phyloP scores from a whole-genome alignment of 1,284 basidiomycete species.

The Leucoagaricus sp. region DNA sequence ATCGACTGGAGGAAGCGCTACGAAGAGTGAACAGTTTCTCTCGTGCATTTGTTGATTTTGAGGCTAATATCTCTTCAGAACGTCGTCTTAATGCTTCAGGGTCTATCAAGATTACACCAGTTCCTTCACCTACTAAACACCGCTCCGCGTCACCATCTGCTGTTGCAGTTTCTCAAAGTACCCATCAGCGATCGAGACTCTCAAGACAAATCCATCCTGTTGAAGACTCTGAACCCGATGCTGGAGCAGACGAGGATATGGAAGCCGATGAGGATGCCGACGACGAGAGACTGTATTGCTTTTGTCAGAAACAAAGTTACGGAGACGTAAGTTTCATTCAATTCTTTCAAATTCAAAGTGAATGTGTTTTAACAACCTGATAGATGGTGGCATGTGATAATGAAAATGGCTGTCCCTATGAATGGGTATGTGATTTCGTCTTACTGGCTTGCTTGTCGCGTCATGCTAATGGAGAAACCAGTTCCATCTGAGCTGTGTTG shows the following conservation, averaged over 20 bases:
- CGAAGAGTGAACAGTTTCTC: slow-evolving; percentile 39
- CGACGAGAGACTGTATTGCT: slow-evolving; percentile 47
- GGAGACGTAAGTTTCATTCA: slow-evolving; percentile 35
- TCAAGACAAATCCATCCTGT: slow-evolving; percentile 41
- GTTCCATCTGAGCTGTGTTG: slow-evolving; percentile 67
- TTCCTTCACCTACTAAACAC: slow-evolving; percentile 37
- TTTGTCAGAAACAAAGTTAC: slow-evolving; percentile 50
- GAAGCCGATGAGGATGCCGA: slow-evolving; percentile 39
- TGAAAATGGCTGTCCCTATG: slow-evolving; percentile 56
- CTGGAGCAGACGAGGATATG: slow-evolving; percentile 36
- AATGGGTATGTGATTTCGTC: slow-evolving; percentile 58
- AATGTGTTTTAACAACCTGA: slow-evolving; percentile 11
- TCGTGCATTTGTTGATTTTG: background rate
- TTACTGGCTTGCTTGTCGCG: background rate
- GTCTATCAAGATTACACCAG: slow-evolving; percentile 23
- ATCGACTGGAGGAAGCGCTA: slow-evolving; percentile 27
- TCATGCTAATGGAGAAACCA: slow-evolving; percentile 22
- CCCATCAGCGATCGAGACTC: slow-evolving; percentile 40
- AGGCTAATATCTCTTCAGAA: slow-evolving; percentile 25
- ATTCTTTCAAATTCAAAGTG: background rate
- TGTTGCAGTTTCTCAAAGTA: slow-evolving; percentile 24
- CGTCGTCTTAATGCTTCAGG: slow-evolving; percentile 32
- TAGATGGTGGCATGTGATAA: slow-evolving; percentile 77
- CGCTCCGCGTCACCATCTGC: slow-evolving; percentile 43
- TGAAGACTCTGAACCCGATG: slow-evolving; percentile 25